These are phyloP conservation scores for Paramyrothecium roridum DNA, from an alignment of 2,329 filamentous ascomycete genomes.

Conservation along the genomic window DNA sequence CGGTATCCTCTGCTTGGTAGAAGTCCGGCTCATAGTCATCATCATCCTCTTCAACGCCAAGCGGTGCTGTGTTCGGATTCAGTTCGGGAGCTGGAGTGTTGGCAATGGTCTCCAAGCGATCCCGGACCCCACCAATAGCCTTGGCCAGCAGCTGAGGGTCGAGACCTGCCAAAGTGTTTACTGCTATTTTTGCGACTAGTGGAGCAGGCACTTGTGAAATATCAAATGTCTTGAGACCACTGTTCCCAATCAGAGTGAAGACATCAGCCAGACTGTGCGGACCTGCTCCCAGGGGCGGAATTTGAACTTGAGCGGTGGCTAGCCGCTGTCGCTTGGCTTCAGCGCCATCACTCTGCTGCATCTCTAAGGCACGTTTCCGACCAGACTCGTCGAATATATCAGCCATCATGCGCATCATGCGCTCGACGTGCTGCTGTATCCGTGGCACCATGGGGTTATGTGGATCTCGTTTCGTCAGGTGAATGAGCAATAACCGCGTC, in stretches of 20 bases:
- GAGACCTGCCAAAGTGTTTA: slow-evolving; percentile 71
- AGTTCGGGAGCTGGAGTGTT: slow-evolving; percentile 41
- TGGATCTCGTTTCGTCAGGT: slow-evolving; percentile 82
- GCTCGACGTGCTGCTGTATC: slow-evolving; percentile 85
- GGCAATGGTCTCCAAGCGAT: slow-evolving; percentile 43
- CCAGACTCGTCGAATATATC: slow-evolving; percentile 77
- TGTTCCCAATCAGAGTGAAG: slow-evolving; percentile 77
- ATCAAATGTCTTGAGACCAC: slow-evolving; percentile 74
- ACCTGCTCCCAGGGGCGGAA: slow-evolving; percentile 71
- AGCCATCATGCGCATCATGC: slow-evolving; percentile 71
- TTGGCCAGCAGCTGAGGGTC: slow-evolving; percentile 66
- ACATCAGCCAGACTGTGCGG: slow-evolving; percentile 78
- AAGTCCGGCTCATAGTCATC: slow-evolving; percentile 88
- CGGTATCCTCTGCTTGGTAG: slow-evolving; percentile 70
- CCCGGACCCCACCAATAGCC: slow-evolving; percentile 64
- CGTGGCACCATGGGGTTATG: slow-evolving; percentile 71
- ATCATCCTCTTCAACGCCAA: slow-evolving; percentile 76
- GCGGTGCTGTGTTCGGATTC: slow-evolving; percentile 56
- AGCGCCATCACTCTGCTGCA: slow-evolving; percentile 66
- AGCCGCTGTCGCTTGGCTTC: slow-evolving; percentile 84
- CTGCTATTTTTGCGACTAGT: slow-evolving; percentile 76
- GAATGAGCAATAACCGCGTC: slow-evolving; percentile 76
- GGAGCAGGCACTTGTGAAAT: slow-evolving; percentile 74
- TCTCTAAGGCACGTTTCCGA: slow-evolving; percentile 72
- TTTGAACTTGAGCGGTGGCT: slow-evolving; percentile 41